phyloP scores from a whole-genome alignment of 116 monocot species.

The Phalaenopsis hybrid region DNA sequence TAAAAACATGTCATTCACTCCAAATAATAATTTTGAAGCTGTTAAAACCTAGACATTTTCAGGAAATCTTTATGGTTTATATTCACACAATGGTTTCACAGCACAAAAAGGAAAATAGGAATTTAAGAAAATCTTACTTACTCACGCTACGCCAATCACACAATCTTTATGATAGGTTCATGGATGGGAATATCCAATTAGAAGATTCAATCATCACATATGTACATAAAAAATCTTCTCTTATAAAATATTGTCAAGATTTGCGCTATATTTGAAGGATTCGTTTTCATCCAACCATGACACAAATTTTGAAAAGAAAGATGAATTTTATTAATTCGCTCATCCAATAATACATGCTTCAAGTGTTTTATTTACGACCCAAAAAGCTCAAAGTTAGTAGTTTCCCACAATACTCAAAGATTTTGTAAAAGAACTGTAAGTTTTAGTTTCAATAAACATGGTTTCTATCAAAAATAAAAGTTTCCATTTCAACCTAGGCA shows the following conservation, averaged over 20 bases:
- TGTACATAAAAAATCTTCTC: neutral
- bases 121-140: neutral
- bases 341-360: neutral
- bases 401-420: too few species aligned
- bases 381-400: too few species aligned
- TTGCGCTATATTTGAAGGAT: neutral
- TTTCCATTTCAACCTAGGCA: too few species aligned
- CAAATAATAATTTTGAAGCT: neutral
- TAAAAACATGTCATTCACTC: neutral
- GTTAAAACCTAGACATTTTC: neutral
- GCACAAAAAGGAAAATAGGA: neutral
- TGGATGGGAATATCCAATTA: neutral
- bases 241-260: neutral
- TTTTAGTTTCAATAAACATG: too few species aligned
- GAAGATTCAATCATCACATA: neutral
- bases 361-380: too few species aligned
- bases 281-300: neutral
- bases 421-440: too few species aligned
- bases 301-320: neutral
- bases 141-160: neutral
- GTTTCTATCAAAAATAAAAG: too few species aligned
- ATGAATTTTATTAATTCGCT: neutral
- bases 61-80: neutral
- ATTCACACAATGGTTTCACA: neutral
- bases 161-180: neutral